Evolutionary conservation across 345 rosid species (phyloP).

Genomic region (Sonneratia alba): DNA sequence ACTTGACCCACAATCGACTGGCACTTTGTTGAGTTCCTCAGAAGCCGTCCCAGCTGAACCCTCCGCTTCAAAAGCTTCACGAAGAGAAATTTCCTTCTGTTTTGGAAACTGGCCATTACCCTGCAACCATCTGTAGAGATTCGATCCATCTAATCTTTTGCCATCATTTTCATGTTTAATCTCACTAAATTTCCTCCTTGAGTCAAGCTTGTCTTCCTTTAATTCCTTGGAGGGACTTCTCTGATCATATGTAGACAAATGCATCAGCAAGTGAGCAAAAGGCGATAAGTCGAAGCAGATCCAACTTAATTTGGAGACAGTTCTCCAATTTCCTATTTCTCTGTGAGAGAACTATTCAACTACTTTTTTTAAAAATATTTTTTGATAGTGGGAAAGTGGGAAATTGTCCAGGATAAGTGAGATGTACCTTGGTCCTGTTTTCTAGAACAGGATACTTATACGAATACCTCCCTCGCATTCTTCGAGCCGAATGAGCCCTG

Average conservation of each 20-base stretch:
- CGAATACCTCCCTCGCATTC: slow-evolving; percentile 31
- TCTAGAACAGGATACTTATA: slow-evolving; percentile 21
- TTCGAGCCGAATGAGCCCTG: slow-evolving; percentile 29
- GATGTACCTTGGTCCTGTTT: slow-evolving; percentile 33
- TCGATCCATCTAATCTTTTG: slow-evolving; percentile 21
- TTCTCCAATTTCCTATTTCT: no score
- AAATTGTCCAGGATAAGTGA: not conserved
- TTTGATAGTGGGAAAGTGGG: not conserved
- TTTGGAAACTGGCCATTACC: not conserved
- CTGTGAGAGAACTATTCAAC: not conserved
- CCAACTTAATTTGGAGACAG: not conserved
- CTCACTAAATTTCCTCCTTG: slow-evolving; percentile 12
- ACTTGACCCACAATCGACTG: slow-evolving; percentile 7
- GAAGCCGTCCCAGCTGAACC: slow-evolving; percentile 12
- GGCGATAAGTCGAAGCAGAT: not conserved
- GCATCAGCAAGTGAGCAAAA: not conserved
- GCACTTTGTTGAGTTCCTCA: slow-evolving; percentile 16
- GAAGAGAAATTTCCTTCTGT: not conserved
- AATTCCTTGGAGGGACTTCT: not conserved
- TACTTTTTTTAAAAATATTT: not conserved
- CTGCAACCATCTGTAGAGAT: slow-evolving; percentile 20
- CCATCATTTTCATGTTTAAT: slow-evolving; percentile 7
- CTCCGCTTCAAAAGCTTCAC: slow-evolving; percentile 9
- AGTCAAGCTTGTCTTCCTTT: slow-evolving; percentile 21
- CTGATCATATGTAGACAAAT: slow-evolving; percentile 2